Base-by-base conservation (phyloP, 116 monocot genomes). In the Iris pallida region DNA sequence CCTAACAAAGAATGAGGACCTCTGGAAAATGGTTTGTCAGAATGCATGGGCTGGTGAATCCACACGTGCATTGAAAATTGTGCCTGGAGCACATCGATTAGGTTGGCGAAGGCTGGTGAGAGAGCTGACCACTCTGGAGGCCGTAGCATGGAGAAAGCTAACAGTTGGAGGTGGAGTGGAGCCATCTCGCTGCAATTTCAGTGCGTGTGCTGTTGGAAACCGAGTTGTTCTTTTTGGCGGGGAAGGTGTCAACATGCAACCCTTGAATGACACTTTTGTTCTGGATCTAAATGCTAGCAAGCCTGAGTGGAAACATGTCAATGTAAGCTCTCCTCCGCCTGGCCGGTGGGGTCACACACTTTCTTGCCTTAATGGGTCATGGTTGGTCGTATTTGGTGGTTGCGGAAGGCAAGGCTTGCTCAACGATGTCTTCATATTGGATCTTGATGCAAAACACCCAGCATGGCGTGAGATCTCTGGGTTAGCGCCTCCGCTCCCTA, bases 191-290 rank as follows among this genome's bases (percentile, higher is more conserved):
- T 85, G 85, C 62, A 85, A 89, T 54, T 89, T 89, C 67, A 80
- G 89, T 70, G 89, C 85, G 11, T 85, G 89, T 65, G 89, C 89
- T 61, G 89, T 82, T 59, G 89, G 85, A 4, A 89, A 75, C 46
- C 74, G 89, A 7, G 82, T 85, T 56, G 89, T 89, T 20, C 78
- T 85, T 15, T 89, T 85, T 70, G 85, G 89, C 18, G 89, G 89
- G 3, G 89, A 89, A 67, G 89, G 89, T 30, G 78, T 89, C 7
- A 82, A 85, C 66, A 89, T 89, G 92, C 92, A 93, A 71, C 92
- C 92, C 3, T 89, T 93, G 89, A 89, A 86, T 69, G 92, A 93
- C 55, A 93, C 89, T 2, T 93, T 93, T 72, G 89, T 89, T 51
- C 72, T 93, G 63, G 83, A 92, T 71, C 68, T 92, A n/a, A 83